These are phyloP conservation scores for Batkoa obscura DNA, from an alignment of 371 early-diverging fungal species.

Conservation along the genomic window DNA sequence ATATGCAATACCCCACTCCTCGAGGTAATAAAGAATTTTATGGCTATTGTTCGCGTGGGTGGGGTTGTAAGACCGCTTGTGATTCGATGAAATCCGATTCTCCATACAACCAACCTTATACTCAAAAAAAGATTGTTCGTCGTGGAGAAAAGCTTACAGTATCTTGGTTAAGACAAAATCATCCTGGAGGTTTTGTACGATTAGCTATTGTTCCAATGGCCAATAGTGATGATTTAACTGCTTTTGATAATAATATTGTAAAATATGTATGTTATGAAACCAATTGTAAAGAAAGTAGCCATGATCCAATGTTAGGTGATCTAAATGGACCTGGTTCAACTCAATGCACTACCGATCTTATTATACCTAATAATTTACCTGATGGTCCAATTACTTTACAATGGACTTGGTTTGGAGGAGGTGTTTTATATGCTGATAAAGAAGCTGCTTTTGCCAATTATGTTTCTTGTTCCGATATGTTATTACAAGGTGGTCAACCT, in stretches of 20 bases:
- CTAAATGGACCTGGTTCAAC: slow-evolving; percentile 19
- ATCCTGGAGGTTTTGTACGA: slow-evolving; percentile 39
- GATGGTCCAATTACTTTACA: slow-evolving; percentile 32
- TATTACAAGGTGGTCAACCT: slow-evolving; percentile 25
- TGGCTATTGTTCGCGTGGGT: slow-evolving; percentile 3
- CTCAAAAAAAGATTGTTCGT: not conserved
- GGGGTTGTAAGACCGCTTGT: not conserved
- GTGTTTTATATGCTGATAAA: slow-evolving; percentile 18
- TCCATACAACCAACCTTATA: not conserved
- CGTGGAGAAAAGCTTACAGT: slow-evolving; percentile 25
- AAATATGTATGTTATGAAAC: slow-evolving; percentile 35
- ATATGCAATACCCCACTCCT: not conserved
- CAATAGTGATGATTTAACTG: slow-evolving; percentile 22
- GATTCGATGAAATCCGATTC: not conserved
- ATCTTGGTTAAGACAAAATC: slow-evolving; percentile 30
- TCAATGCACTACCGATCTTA: slow-evolving; percentile 22
- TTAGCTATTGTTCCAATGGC: slow-evolving; percentile 28
- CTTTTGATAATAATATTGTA: slow-evolving; percentile 23
- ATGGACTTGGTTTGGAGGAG: slow-evolving; percentile 32
- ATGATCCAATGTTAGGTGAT: slow-evolving; percentile 7
- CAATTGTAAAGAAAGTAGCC: slow-evolving; percentile 17
- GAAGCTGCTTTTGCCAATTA: slow-evolving; percentile 33
- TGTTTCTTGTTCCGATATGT: slow-evolving; percentile 27
- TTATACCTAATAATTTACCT: slow-evolving; percentile 22
- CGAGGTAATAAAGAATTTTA: not conserved